Conservation (phyloP, 78 protist genomes). For the Dictyostelium intermedium region DNA sequence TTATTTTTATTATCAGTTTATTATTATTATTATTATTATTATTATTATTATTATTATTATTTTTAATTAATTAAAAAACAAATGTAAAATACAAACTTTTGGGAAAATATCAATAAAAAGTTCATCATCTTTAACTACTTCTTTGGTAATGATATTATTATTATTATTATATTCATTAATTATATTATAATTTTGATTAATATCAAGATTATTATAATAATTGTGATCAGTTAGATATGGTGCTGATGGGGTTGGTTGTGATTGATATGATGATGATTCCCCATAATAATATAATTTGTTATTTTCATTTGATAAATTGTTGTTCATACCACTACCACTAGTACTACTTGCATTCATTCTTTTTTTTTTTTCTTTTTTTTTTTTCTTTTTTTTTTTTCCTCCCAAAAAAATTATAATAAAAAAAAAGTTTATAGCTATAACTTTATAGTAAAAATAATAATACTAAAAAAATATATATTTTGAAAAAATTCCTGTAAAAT, state of each 20-base stretch:
- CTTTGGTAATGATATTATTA: background rate
- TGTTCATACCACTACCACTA: background rate
- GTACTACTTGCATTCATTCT: background rate
- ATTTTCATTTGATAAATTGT: background rate
- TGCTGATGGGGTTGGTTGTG: background rate
- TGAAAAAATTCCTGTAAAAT: background rate
- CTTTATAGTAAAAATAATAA: too few relatives aligned
- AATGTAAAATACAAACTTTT: background rate
- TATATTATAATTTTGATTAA: background rate
- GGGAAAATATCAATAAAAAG: slow-evolving; percentile 10
- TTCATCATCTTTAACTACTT: background rate
- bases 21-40: background rate
- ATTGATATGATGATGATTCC: background rate
- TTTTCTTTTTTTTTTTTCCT: background rate
- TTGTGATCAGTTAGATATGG: background rate
- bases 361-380: background rate
- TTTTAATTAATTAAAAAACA: background rate
- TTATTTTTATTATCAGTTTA: too few relatives aligned
- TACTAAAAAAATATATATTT: background rate
- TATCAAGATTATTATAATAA: background rate
- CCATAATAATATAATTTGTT: background rate
- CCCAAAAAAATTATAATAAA: too few relatives aligned
- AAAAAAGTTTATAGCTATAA: too few relatives aligned
- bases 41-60: background rate
- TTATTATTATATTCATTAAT: background rate